Evolutionary conservation across 2,329 filamentous ascomycete genomes (phyloP).

Genomic region (Fonsecaea erecta): DNA sequence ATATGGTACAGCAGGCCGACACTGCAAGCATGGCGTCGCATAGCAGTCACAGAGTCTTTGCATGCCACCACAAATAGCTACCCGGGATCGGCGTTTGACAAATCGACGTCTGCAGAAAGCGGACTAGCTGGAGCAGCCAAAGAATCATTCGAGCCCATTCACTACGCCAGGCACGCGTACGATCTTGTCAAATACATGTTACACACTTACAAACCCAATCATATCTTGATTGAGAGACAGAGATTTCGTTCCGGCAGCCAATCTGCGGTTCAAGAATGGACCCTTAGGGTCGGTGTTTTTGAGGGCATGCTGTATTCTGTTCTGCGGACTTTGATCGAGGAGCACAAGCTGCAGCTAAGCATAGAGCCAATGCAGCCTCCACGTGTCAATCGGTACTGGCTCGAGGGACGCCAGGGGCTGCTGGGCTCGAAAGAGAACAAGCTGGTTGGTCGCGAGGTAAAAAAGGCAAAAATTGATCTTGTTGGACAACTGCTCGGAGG

Average conservation of each 20-base stretch:
- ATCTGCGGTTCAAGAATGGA: conserved; percentile 77
- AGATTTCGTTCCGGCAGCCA: conserved; percentile 68
- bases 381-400: conserved; percentile 62
- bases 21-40: conserved; percentile 48
- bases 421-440: conserved; percentile 34
- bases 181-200: conserved; percentile 58
- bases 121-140: conserved; percentile 33
- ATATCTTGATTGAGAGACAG: conserved; percentile 72
- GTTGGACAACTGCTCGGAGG: conserved; percentile 27
- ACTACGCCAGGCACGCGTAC: conserved; percentile 62
- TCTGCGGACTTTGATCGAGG: conserved; percentile 60
- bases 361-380: conserved; percentile 60
- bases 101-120: conserved; percentile 40
- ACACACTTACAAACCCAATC: conserved; percentile 60
- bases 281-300: conserved; percentile 77
- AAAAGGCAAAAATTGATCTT: conserved; percentile 63
- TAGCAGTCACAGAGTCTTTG: conserved; percentile 42
- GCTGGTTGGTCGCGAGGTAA: conserved; percentile 41
- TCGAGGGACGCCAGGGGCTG: conserved; percentile 39
- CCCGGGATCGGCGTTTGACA: background rate
- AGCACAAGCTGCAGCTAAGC: conserved; percentile 50
- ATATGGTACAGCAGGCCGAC: conserved; percentile 39
- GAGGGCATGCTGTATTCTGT: conserved; percentile 80
- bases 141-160: conserved; percentile 58
- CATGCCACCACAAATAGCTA: background rate